Evolutionary conservation across 2,329 filamentous ascomycete species (phyloP).

Genomic region (Monosporascus sp.): DNA sequence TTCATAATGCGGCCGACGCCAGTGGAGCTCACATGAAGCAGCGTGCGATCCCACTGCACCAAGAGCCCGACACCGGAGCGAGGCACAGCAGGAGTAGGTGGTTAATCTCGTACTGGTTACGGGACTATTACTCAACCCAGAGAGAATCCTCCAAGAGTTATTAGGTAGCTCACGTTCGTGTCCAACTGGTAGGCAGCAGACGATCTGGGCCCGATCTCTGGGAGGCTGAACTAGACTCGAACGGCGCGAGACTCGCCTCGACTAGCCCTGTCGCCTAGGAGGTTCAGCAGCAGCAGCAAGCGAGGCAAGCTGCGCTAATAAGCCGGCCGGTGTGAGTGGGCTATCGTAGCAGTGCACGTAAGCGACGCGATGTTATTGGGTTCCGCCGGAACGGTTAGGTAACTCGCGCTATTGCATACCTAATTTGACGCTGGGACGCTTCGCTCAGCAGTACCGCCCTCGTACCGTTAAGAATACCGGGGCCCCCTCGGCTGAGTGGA

Average conservation of each 20-base stretch:
- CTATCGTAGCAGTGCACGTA: conserved; percentile 4
- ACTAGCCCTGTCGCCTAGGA: neutral
- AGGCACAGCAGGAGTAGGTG: neutral
- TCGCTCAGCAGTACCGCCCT: too few species aligned
- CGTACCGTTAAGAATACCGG: too few species aligned
- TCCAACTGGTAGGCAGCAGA: too few species aligned
- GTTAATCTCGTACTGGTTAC: too few species aligned
- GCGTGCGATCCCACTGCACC: neutral
- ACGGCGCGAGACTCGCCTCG: neutral
- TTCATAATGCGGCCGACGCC: neutral
- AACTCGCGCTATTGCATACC: conserved; percentile 9
- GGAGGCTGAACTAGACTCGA: neutral
- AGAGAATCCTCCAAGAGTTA: too few species aligned
- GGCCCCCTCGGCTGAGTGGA: too few species aligned
- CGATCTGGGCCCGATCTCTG: too few species aligned
- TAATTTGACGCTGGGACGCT: neutral
- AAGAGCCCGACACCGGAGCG: neutral
- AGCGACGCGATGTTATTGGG: conserved; percentile 19
- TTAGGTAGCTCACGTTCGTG: too few species aligned
- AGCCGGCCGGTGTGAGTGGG: neutral
- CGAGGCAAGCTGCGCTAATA: neutral
- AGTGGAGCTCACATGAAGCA: neutral
- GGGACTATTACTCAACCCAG: too few species aligned
- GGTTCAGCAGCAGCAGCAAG: neutral
- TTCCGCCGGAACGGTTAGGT: conserved; percentile 16